Conservation (phyloP, 2,329 filamentous ascomycete genomes). For the Scleromitrula shiraiana region DNA sequence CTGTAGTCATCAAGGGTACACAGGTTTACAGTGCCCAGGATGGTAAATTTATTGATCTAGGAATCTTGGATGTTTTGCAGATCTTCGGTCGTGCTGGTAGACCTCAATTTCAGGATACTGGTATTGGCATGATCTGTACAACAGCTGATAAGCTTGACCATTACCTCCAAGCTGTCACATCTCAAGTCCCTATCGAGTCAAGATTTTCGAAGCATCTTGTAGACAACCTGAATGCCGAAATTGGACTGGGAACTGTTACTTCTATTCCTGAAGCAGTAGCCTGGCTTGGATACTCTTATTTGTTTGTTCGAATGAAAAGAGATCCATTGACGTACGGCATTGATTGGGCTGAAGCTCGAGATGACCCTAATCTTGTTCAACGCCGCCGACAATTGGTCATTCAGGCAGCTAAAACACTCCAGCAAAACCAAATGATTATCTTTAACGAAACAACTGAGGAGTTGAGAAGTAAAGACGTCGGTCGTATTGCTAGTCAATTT, state of each 20-base stretch:
- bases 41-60: slow-evolving; percentile 92
- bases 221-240: slow-evolving; percentile 94
- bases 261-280: slow-evolving; percentile 89
- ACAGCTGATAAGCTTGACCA: slow-evolving; percentile 89
- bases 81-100: slow-evolving; percentile 98
- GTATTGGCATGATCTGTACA: slow-evolving; percentile 97
- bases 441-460: slow-evolving; percentile 95
- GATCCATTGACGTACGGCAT: slow-evolving; percentile 92
- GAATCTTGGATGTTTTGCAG: slow-evolving; percentile 92
- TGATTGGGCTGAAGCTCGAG: slow-evolving; percentile 81
- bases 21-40: slow-evolving; percentile 86
- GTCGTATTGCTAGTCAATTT: slow-evolving; percentile 92
- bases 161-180: slow-evolving; percentile 86
- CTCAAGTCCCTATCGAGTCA: slow-evolving; percentile 97
- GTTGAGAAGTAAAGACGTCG: slow-evolving; percentile 87
- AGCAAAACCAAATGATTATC: slow-evolving; percentile 97
- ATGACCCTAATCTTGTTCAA: slow-evolving; percentile 83
- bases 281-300: slow-evolving; percentile 96
- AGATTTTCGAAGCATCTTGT: slow-evolving; percentile 88
- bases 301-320: slow-evolving; percentile 93
- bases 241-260: slow-evolving; percentile 87
- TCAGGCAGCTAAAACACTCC: slow-evolving; percentile 77
- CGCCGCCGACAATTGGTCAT: slow-evolving; percentile 79
- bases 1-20: slow-evolving; percentile 76
- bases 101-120: slow-evolving; percentile 94